Evolutionary conservation across 2,329 filamentous ascomycete species (phyloP), one percentile per base, ranked within the genome.

Genomic region (Alternaria longipes): DNA sequence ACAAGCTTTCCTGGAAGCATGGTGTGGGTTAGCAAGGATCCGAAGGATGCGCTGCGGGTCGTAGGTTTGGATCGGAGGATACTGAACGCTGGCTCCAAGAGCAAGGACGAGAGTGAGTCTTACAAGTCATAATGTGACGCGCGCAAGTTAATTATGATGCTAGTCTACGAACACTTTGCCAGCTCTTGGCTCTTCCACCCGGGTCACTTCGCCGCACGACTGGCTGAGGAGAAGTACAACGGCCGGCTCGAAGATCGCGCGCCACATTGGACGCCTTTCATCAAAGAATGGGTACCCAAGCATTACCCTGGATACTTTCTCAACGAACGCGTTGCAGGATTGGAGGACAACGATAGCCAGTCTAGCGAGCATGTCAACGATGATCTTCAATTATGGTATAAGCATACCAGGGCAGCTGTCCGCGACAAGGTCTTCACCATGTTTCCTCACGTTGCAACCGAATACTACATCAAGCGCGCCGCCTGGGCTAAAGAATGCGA

Each of bases 151-250:
- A 32, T n/a, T 16, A 1, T n/a, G 6, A 8, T 3, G 11, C 4
- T n/a, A 74, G 72, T 75, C 26, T 75, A 71, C 49, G 22, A 60
- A 24, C 67, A 69, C 32, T 54, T 74, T 12, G 41, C 66, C 3
- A 55, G 57, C 14, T 69, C 63, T 6, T 74, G 64, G 71, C 46
- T 73, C 4, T 76, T 75, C 59, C 64, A 75, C 18, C 67, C 68
- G 20, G 64, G 52, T 7, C 69, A 74, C 40, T 74, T 73, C 45
- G 61, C 58, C 11, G 56, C 60, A 16, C 68, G 71, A 3, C 57
- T 70, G 2, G 51, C 63, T n/a, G 65, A 74, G 8, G 60, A 63
- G 2, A 68, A 67, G 16, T 74, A 69, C 44, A 32, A 54, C 9
- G 50, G 60, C 0, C 65, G 64, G 3, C 54, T 73, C 2, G 57